Conservation (phyloP, 306 rosid species). For the Casuarina glauca region DNA sequence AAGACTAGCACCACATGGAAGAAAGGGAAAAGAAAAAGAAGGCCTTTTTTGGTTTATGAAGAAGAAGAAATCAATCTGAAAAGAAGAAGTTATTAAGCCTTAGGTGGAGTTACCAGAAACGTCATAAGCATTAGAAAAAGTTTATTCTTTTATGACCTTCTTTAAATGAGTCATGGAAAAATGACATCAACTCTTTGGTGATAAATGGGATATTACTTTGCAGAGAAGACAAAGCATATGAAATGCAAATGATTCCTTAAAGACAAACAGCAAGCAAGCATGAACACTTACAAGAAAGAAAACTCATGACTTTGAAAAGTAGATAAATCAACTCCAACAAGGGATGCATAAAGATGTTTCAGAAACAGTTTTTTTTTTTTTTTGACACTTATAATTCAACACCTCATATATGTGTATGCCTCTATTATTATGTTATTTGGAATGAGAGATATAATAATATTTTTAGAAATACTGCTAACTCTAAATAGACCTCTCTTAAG, state of each 20-base stretch:
- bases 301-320: background rate
- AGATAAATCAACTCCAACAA: constrained; percentile 1
- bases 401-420: background rate
- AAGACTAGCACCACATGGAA: background rate
- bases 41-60: too few relatives aligned
- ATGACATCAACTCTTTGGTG: background rate
- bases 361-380: background rate
- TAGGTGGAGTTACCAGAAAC: background rate
- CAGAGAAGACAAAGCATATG: background rate
- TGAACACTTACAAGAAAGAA: background rate
- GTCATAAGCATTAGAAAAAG: background rate
- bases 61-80: too few relatives aligned
- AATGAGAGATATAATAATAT: too few relatives aligned
- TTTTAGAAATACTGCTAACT: too few relatives aligned
- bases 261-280: background rate
- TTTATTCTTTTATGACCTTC: background rate
- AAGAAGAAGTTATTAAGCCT: background rate
- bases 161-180: background rate
- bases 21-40: background rate
- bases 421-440: too few relatives aligned
- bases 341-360: background rate
- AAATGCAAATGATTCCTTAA: background rate
- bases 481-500: too few relatives aligned
- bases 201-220: background rate
- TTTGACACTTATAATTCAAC: background rate